A percentile compares a stretch with the other conserved stretches of the same genome.
Evolutionary conservation across 2,329 filamentous ascomycete genomes (phyloP).

Genomic region (Fusarium proliferatum): DNA sequence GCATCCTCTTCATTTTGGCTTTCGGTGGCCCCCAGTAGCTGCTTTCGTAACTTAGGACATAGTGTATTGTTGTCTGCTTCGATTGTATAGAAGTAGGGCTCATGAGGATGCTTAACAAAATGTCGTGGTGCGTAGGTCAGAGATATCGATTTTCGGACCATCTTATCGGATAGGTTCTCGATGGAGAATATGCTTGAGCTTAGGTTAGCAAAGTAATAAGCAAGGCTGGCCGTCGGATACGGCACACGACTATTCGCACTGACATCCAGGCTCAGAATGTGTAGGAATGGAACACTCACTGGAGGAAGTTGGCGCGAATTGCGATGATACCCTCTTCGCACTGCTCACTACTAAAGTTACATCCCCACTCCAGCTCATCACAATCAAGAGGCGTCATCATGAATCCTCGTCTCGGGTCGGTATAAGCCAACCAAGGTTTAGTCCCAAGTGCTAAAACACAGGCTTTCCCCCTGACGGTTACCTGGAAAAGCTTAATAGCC

Average conservation of each 20-base stretch:
- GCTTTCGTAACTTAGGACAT: constrained; percentile 76
- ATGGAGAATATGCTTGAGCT: constrained; percentile 67
- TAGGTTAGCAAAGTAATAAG: not conserved
- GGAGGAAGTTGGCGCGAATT: constrained; percentile 60
- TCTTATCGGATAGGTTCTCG: constrained; percentile 83
- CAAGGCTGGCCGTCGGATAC: accelerated
- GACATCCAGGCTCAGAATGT: accelerated
- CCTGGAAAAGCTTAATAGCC: constrained; percentile 87
- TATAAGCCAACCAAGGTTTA: constrained; percentile 93
- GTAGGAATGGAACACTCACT: not conserved
- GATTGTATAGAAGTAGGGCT: constrained; percentile 91
- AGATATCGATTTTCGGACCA: constrained; percentile 86
- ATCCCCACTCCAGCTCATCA: constrained; percentile 87
- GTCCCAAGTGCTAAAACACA: constrained; percentile 91
- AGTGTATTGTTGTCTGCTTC: constrained; percentile 94
- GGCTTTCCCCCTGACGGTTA: constrained; percentile 83
- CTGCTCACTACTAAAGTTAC: constrained; percentile 96
- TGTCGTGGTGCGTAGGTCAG: constrained; percentile 92
- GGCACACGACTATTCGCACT: no score
- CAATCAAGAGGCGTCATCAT: constrained; percentile 93
- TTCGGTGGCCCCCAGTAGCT: constrained; percentile 75
- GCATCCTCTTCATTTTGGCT: constrained; percentile 76
- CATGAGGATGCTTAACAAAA: constrained; percentile 87
- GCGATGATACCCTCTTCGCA: constrained; percentile 94
- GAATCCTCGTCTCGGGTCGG: constrained; percentile 86